Percentiles rank a stretch among this genome's conserved stretches.
Conservation (phyloP, 1,284 basidiomycete species). For the Polyporus tsugae region DNA sequence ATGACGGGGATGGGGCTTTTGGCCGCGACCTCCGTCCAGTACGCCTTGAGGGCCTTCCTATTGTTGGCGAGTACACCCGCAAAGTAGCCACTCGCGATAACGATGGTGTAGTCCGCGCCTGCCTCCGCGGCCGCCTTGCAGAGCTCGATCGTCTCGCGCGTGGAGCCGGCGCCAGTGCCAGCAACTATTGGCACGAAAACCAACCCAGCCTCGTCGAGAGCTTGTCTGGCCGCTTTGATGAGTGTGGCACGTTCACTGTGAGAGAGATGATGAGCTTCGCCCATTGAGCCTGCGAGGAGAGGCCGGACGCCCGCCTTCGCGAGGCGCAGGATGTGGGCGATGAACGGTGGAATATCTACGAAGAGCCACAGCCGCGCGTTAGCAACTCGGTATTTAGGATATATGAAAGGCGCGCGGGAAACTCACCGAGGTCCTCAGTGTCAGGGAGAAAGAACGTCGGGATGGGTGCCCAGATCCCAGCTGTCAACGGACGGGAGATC, state of each 20-base stretch:
- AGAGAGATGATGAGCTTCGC: constrained; percentile 83
- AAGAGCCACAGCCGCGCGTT: not conserved
- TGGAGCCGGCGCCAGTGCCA: constrained; percentile 84
- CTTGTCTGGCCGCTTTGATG: constrained; percentile 73
- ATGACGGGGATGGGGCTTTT: constrained; percentile 82
- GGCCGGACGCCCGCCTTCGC: constrained; percentile 79
- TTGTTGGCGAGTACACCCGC: constrained; percentile 72
- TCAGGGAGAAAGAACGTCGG: constrained; percentile 82
- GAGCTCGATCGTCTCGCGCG: constrained; percentile 80
- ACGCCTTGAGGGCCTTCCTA: constrained; percentile 77
- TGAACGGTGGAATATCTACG: constrained; percentile 76
- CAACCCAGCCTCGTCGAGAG: constrained; percentile 73
- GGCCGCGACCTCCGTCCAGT: constrained; percentile 77
- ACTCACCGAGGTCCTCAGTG: constrained; percentile 83
- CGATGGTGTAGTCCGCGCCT: constrained; percentile 85
- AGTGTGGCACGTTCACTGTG: constrained; percentile 74
- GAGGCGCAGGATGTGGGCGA: constrained; percentile 74
- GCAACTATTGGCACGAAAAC: constrained; percentile 73
- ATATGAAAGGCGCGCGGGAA: not conserved
- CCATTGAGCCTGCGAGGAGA: constrained; percentile 84
- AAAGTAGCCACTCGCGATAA: constrained; percentile 87
- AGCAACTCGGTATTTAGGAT: not conserved
- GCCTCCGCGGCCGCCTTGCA: constrained; percentile 77
- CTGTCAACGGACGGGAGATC: constrained; percentile 58
- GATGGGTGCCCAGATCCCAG: constrained; percentile 88